These are phyloP conservation scores for Colletotrichum karsti DNA, from an alignment of 2,329 filamentous ascomycete genomes.

Conservation along the genomic window DNA sequence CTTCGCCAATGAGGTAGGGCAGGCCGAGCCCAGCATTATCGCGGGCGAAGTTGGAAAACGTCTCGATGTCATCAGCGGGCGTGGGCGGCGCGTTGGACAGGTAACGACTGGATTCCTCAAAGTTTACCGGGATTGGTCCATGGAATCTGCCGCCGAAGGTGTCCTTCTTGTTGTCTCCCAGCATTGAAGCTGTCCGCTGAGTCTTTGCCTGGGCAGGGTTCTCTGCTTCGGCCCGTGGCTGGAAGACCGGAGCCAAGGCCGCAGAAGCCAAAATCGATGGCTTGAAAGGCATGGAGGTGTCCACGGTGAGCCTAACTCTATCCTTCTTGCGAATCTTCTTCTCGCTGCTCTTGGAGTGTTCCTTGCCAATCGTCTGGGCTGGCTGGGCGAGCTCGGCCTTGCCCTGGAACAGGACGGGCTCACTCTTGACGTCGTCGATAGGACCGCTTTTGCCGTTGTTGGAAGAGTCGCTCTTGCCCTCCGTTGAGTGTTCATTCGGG, in stretches of 20 bases:
- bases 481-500: conserved; percentile 45
- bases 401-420: no score
- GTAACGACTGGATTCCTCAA: conserved; percentile 8
- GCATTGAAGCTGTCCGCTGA: neutral
- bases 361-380: neutral
- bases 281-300: conserved; percentile 31
- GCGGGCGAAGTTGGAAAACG: conserved; percentile 19
- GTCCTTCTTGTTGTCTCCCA: neutral
- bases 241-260: conserved; percentile 58
- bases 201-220: neutral
- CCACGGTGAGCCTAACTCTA: conserved; percentile 13
- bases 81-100: conserved; percentile 22
- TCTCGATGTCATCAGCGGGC: conserved; percentile 13
- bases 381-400: no score
- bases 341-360: neutral
- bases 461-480: conserved; percentile 12
- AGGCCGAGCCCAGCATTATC: conserved; percentile 28
- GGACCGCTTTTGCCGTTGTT: no score
- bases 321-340: conserved; percentile 10
- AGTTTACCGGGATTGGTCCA: conserved; percentile 6
- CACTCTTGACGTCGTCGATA: no score
- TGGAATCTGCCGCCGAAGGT: conserved; percentile 1
- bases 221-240: conserved; percentile 43
- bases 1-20: conserved; percentile 65
- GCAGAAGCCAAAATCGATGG: conserved; percentile 52